Conservation (phyloP, 257 asterid species). For the Fraxinus cuspidata region DNA sequence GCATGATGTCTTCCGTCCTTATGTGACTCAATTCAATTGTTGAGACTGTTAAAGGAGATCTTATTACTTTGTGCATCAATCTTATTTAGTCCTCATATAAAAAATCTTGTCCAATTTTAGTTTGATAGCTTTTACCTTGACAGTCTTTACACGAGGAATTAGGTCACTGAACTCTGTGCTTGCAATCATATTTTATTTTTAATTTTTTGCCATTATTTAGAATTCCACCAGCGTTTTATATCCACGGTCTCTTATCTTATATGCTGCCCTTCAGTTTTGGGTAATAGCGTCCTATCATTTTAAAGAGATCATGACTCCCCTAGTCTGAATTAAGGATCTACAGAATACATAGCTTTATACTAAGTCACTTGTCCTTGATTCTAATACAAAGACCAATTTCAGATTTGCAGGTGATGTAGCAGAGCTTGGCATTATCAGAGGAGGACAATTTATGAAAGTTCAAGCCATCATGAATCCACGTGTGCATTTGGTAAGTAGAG, state of each 20-base stretch:
- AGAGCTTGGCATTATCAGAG: slow-evolving; percentile 84
- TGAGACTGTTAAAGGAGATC: neutral
- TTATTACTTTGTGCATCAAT: neutral
- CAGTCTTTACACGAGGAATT: neutral
- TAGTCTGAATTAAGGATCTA: slow-evolving; percentile 6
- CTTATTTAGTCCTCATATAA: neutral
- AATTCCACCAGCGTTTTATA: neutral
- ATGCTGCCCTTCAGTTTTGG: neutral
- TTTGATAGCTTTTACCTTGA: neutral
- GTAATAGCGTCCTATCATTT: neutral
- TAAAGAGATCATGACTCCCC: neutral
- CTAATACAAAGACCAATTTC: slow-evolving; percentile 26
- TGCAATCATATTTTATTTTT: neutral
- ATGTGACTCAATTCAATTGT: neutral
- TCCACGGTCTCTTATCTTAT: neutral
- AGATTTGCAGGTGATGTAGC: slow-evolving; percentile 84
- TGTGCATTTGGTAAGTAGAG: slow-evolving; percentile 68
- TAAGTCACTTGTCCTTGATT: slow-evolving; percentile 7
- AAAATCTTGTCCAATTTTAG: neutral
- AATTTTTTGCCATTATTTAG: neutral
- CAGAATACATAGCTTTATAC: neutral
- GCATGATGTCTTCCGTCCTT: neutral
- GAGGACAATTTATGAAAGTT: slow-evolving; percentile 68
- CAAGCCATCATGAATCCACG: slow-evolving; percentile 72
- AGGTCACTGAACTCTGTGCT: neutral